Percentiles rank a stretch among this genome's conserved stretches.
phyloP scores from a whole-genome alignment of 1,284 basidiomycete genomes.

The Afroboletus lepidellus region DNA sequence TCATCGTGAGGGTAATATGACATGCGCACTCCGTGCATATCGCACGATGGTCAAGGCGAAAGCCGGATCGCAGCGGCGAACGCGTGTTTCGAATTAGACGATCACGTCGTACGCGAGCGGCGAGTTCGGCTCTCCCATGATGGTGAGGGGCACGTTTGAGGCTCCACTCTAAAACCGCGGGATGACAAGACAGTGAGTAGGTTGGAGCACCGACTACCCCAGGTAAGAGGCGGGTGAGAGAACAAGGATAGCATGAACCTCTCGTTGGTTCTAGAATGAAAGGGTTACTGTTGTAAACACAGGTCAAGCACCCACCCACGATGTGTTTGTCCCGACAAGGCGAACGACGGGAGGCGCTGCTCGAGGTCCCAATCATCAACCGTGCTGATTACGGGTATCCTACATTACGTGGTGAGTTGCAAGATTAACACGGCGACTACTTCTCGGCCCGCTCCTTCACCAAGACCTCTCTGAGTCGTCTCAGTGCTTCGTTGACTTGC shows the following conservation, averaged over 20 bases:
- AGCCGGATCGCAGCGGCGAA: constrained; percentile 1
- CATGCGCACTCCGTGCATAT: constrained; percentile 14
- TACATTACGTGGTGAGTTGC: constrained; percentile 8
- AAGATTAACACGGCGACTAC: constrained; percentile 6
- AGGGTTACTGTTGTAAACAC: neutral
- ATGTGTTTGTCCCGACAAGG: neutral
- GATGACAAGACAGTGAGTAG: neutral
- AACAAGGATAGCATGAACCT: neutral
- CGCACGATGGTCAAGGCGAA: neutral
- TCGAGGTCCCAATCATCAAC: neutral
- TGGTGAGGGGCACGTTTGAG: neutral
- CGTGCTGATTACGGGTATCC: neutral
- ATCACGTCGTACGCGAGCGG: constrained; percentile 5
- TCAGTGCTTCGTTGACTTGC: constrained; percentile 74
- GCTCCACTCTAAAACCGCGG: neutral
- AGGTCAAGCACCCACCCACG: neutral
- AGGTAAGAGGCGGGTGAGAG: neutral
- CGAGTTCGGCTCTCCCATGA: neutral
- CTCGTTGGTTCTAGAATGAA: neutral
- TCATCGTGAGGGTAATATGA: constrained; percentile 14
- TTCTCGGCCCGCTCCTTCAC: constrained; percentile 40
- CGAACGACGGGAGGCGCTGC: neutral
- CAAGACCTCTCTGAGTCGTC: constrained; percentile 64
- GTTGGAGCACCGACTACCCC: neutral
- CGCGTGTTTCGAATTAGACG: constrained; percentile 16